Base-by-base conservation (phyloP, 2,329 filamentous ascomycete genomes). In the Aspergillus thermomutatus region DNA sequence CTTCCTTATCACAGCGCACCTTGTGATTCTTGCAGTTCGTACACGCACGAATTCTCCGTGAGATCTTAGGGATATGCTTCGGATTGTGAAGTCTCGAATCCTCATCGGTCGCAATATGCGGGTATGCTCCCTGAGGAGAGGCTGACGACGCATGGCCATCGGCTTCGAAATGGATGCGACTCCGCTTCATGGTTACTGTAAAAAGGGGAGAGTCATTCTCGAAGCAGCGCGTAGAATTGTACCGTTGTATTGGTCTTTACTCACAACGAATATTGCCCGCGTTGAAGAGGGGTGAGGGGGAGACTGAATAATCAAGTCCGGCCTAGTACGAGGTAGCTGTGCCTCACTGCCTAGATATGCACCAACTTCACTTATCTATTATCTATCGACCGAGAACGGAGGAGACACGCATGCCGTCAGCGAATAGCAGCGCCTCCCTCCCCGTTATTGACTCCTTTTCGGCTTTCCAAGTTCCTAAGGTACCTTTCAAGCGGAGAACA, bases 11-110 rank as follows among this genome's bases (percentile, higher is more conserved):
- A 66, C 80, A 82, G 66, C 80, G 80, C 59, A 82, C 80, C 67
- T 83, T 82, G 60, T 82, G 80, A 56, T 80, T 78, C 58, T 81
- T 77, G 64, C 80, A 82, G 60, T 80, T 77, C 9, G 80, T 81
- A 64, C 80, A 83, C 27, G 80, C 80, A 45, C 76, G 74, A 63
- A 78, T 76, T 62, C 75, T 74, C 56, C 76, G 72, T 25, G 75
- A 77, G 37, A 78, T 77, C 63, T 75, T 75, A 50, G 73, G 73
- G 19, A 74, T 63, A 66, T 75, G 71, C 25, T 55, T 56, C 28
- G 60, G 60, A 28, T 54, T 59, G 21, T 62, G 58, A 47, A 63
- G 69, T 53, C 19, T 46, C 10, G 64, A 54, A 52, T 71, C 65
- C 41, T 70, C 66, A 50, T 73, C 70, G 19, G 67, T 62, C 14